Percentiles rank a stretch among this genome's conserved stretches.
Evolutionary conservation across 176 grass and related monocot genomes (phyloP).

Genomic region (Otatea glauca): DNA sequence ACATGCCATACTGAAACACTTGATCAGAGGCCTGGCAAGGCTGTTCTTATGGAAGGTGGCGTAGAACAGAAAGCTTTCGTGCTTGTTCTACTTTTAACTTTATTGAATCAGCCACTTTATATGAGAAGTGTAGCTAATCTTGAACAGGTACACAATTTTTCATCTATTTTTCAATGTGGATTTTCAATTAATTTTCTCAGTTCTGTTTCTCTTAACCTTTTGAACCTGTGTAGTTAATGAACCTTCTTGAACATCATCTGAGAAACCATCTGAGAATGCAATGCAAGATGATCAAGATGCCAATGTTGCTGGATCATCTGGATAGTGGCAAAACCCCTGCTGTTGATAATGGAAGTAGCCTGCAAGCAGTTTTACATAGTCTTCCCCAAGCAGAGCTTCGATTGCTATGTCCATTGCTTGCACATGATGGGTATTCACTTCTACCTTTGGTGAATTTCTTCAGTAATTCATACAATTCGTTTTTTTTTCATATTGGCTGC

Average conservation of each 20-base stretch:
- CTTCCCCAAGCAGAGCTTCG: slow-evolving; percentile 81
- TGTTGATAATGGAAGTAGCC: slow-evolving; percentile 44
- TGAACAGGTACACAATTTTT: slow-evolving; percentile 68
- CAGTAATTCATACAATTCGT: neutral
- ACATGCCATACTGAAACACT: slow-evolving; percentile 39
- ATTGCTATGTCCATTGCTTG: slow-evolving; percentile 93
- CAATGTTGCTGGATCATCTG: slow-evolving; percentile 57
- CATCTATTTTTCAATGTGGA: neutral
- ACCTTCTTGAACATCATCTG: slow-evolving; percentile 78
- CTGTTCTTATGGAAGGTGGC: slow-evolving; percentile 64
- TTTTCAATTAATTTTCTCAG: neutral
- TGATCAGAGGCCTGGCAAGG: slow-evolving; percentile 79
- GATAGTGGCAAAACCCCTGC: slow-evolving; percentile 36
- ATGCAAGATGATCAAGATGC: slow-evolving; percentile 54
- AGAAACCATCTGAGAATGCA: slow-evolving; percentile 72
- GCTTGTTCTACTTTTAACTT: slow-evolving; percentile 78
- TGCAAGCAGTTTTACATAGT: slow-evolving; percentile 64
- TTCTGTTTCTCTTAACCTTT: neutral
- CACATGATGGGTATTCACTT: slow-evolving; percentile 88
- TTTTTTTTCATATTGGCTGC: neutral
- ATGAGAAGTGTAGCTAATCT: slow-evolving; percentile 97
- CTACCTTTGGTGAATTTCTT: neutral
- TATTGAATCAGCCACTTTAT: slow-evolving; percentile 96
- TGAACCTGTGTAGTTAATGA: slow-evolving; percentile 73
- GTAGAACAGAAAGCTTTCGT: slow-evolving; percentile 66